Evolutionary conservation across 176 grass and related monocot genomes (phyloP).

Genomic region (Avena insularis): DNA sequence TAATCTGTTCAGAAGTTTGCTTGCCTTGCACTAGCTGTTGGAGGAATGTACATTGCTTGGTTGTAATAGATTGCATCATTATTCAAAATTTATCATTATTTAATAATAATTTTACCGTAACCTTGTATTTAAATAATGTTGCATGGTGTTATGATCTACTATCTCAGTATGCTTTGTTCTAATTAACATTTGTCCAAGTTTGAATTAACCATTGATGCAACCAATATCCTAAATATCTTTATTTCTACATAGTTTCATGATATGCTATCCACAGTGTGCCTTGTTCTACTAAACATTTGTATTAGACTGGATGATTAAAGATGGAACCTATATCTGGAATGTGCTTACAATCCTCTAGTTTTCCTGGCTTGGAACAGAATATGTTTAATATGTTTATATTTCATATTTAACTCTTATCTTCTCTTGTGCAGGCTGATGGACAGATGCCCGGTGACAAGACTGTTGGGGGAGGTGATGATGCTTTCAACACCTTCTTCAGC

Average conservation of each 20-base stretch:
- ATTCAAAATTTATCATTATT: not conserved
- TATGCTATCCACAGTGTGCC: not conserved
- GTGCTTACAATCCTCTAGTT: not conserved
- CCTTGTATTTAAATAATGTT: not conserved
- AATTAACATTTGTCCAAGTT: too few relatives aligned
- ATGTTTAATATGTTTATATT: not conserved
- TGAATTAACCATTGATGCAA: too few relatives aligned
- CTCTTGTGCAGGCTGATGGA: conserved; percentile 50
- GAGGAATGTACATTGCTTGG: not conserved
- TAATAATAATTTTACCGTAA: not conserved
- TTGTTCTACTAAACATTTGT: not conserved
- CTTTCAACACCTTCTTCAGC: conserved; percentile 83
- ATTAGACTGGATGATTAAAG: not conserved
- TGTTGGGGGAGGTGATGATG: conserved; percentile 65
- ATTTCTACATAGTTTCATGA: not conserved
- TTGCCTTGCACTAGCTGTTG: too few relatives aligned
- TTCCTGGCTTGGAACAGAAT: not conserved
- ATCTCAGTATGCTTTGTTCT: too few relatives aligned
- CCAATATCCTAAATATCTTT: too few relatives aligned
- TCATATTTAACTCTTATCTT: not conserved
- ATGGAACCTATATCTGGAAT: not conserved
- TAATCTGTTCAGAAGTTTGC: not conserved
- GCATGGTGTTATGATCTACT: too few relatives aligned
- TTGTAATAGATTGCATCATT: too few relatives aligned
- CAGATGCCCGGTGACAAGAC: conserved; percentile 74